Conservation (phyloP, 2,329 filamentous ascomycete genomes). For the Aureobasidium namibiae region DNA sequence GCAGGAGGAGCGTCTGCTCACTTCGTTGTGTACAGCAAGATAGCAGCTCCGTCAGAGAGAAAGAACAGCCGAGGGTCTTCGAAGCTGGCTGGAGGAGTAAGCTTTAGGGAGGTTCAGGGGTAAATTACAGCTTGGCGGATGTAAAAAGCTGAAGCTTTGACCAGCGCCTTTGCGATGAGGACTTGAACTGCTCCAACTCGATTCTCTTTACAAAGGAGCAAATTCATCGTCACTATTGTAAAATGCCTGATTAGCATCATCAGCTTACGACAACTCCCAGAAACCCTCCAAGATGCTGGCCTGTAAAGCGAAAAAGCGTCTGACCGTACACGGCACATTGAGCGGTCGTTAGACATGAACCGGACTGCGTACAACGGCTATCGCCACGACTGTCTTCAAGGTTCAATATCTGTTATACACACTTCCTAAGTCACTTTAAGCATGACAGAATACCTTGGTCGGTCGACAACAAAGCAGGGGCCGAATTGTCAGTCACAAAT, state of each 20-base stretch:
- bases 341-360: not conserved
- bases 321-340: not conserved
- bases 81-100: not conserved
- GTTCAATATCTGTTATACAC: not conserved
- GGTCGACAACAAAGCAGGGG: too few relatives aligned
- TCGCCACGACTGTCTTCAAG: not conserved
- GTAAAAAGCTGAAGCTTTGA: not conserved
- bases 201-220: not conserved
- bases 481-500: too few relatives aligned
- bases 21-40: not conserved
- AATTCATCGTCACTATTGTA: not conserved
- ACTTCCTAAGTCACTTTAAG: not conserved
- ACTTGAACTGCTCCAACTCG: not conserved
- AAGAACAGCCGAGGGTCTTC: not conserved
- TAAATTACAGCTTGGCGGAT: not conserved
- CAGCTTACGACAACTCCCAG: not conserved
- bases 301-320: not conserved
- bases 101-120: not conserved
- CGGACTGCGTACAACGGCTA: not conserved
- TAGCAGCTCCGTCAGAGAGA: not conserved
- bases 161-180: not conserved
- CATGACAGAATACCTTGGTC: not conserved
- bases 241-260: not conserved
- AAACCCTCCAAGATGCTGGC: not conserved
- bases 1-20: not conserved